Evolutionary conservation across 2,329 filamentous ascomycete genomes (phyloP).

Genomic region (Polytolypa hystricis): DNA sequence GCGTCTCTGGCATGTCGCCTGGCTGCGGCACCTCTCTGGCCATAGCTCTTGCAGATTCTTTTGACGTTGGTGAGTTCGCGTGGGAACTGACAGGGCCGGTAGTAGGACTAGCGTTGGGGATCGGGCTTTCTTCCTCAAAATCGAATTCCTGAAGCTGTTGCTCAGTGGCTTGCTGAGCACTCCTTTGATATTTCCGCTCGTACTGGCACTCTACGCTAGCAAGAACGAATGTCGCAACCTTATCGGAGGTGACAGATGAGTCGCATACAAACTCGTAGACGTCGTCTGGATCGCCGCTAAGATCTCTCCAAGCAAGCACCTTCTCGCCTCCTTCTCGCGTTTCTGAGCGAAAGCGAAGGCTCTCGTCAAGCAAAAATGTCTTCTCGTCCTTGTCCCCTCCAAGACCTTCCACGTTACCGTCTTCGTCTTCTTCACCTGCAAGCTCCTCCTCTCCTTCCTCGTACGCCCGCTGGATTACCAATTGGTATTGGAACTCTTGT

Average conservation of each 20-base stretch:
- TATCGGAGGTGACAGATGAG: slow-evolving; percentile 53
- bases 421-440: slow-evolving; percentile 78
- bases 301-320: slow-evolving; percentile 85
- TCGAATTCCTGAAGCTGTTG: slow-evolving; percentile 72
- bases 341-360: slow-evolving; percentile 76
- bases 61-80: slow-evolving; percentile 25
- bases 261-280: slow-evolving; percentile 99
- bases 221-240: slow-evolving; percentile 69
- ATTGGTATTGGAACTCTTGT: slow-evolving; percentile 93
- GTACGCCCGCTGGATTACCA: slow-evolving; percentile 90
- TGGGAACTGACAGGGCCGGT: slow-evolving; percentile 34
- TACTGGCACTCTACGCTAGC: slow-evolving; percentile 90
- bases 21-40: slow-evolving; percentile 31
- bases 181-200: slow-evolving; percentile 85
- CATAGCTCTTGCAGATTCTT: slow-evolving; percentile 34
- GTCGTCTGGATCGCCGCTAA: slow-evolving; percentile 87
- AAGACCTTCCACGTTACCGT: slow-evolving; percentile 64
- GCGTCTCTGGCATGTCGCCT: slow-evolving; percentile 30
- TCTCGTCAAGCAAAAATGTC: slow-evolving; percentile 89
- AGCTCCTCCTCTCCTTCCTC: slow-evolving; percentile 95
- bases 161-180: slow-evolving; percentile 67
- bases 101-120: slow-evolving; percentile 49
- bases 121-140: slow-evolving; percentile 54
- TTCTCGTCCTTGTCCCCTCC: slow-evolving; percentile 83
- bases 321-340: slow-evolving; percentile 69